phyloP scores from a whole-genome alignment of 169 alveolate species.

The Eimeria sp. region DNA sequence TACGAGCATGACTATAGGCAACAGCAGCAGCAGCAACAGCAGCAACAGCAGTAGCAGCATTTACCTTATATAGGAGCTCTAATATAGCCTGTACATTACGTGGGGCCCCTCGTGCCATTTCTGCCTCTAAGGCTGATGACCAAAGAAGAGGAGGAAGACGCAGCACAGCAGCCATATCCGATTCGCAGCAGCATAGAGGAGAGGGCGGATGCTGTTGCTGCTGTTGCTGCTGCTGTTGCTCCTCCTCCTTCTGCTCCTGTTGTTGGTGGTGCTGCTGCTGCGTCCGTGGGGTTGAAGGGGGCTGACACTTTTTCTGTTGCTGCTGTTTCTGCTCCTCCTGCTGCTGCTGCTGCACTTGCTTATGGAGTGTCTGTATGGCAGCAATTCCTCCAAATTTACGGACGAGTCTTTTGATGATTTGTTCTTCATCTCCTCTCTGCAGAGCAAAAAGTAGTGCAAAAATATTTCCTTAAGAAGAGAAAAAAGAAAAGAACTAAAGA shows the following conservation, averaged over 20 bases:
- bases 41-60: neutral
- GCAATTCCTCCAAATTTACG: neutral
- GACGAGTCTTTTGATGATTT: neutral
- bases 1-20: neutral
- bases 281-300: neutral
- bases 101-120: constrained; percentile 27
- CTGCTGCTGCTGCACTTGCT: constrained; percentile 13
- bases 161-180: neutral
- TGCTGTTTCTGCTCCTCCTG: constrained; percentile 25
- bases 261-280: neutral
- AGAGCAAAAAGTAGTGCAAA: neutral
- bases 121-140: neutral
- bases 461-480: neutral
- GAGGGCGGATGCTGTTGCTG: neutral
- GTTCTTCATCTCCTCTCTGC: constrained; percentile 33
- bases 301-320: constrained; percentile 1
- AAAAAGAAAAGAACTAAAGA: neutral
- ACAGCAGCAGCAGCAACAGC: constrained; percentile 26
- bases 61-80: neutral
- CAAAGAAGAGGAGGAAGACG: constrained; percentile 6
- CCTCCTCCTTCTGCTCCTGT: neutral
- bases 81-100: neutral
- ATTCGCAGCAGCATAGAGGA: neutral
- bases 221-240: neutral
- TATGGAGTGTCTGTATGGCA: constrained; percentile 2